A percentile compares a stretch with the other conserved stretches of the same genome.
Evolutionary conservation across 1,284 basidiomycete species (phyloP).

Genomic region (Microbotryum lychnidis-dioicae): DNA sequence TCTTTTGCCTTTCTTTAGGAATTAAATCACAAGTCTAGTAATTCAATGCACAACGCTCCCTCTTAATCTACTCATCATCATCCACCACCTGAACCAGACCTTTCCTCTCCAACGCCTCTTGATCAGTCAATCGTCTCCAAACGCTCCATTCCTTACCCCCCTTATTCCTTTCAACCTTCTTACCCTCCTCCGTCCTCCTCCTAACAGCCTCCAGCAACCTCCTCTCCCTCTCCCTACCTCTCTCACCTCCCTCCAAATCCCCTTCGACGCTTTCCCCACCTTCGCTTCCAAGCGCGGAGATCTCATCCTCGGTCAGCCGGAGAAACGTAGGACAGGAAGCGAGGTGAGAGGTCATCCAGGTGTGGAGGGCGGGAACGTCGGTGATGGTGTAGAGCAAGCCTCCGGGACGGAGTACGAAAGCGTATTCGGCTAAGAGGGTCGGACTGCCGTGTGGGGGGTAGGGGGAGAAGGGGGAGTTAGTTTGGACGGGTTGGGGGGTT

Average conservation of each 20-base stretch:
- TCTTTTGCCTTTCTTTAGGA: too few relatives aligned
- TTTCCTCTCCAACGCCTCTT: neutral
- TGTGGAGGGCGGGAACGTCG: conserved; percentile 86
- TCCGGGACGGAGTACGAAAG: conserved; percentile 79
- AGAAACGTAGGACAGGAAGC: conserved; percentile 80
- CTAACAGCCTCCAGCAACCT: conserved; percentile 70
- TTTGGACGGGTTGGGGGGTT: conserved; percentile 23
- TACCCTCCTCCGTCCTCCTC: conserved; percentile 87
- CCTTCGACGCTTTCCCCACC: conserved; percentile 22
- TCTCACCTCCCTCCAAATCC: conserved; percentile 10
- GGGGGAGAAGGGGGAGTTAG: neutral
- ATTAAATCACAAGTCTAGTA: too few relatives aligned
- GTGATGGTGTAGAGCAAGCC: conserved; percentile 97
- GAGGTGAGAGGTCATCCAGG: conserved; percentile 91
- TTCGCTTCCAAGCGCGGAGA: conserved; percentile 45
- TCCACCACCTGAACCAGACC: neutral
- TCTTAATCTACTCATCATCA: too few relatives aligned
- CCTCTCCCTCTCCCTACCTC: conserved; percentile 49
- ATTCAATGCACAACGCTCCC: too few relatives aligned
- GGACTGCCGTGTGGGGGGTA: conserved; percentile 42
- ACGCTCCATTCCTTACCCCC: conserved; percentile 45
- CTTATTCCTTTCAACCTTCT: conserved; percentile 94
- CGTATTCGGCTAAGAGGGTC: conserved; percentile 83
- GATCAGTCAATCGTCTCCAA: conserved; percentile 30
- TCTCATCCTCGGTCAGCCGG: conserved; percentile 60